Conservation (phyloP, 768 basidiomycete genomes). For the Lentinus tigrinus region DNA sequence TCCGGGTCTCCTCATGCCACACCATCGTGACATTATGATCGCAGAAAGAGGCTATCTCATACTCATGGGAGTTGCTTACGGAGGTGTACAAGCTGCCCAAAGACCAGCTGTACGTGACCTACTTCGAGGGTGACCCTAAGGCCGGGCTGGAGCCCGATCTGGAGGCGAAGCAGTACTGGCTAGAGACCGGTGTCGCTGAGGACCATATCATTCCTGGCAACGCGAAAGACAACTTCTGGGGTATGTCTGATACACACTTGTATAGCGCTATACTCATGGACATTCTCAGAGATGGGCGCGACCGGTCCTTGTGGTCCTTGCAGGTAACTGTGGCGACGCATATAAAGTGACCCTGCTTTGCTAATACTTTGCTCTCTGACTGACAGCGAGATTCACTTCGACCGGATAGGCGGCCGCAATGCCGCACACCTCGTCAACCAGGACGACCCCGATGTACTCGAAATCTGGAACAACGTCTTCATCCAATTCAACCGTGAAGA, state of each 20-base stretch:
- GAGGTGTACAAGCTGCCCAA: conserved; percentile 83
- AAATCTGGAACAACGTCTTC: conserved; percentile 99
- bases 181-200: conserved; percentile 83
- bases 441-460: conserved; percentile 95
- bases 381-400: conserved; percentile 89
- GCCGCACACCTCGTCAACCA: conserved; percentile 90
- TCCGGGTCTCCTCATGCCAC: not conserved
- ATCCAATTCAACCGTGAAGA: conserved; percentile 98
- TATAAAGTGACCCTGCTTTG: not conserved
- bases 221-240: conserved; percentile 99
- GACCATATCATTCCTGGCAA: conserved; percentile 91
- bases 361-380: not conserved
- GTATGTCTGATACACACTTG: conserved; percentile 42
- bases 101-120: conserved; percentile 94
- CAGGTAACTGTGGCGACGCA: conserved; percentile 46
- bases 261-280: not conserved
- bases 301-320: conserved; percentile 98
- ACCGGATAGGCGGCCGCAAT: conserved; percentile 96
- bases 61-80: conserved; percentile 95
- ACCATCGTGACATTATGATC: not conserved
- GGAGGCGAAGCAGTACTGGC: conserved; percentile 87
- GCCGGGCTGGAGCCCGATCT: conserved; percentile 83
- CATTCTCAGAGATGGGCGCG: conserved; percentile 88
- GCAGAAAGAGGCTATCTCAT: conserved; percentile 89
- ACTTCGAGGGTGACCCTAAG: conserved; percentile 93